Evolutionary conservation across 2,329 filamentous ascomycete species (phyloP), one percentile per base, ranked within the genome.

Genomic region (Sclerotinia borealis): DNA sequence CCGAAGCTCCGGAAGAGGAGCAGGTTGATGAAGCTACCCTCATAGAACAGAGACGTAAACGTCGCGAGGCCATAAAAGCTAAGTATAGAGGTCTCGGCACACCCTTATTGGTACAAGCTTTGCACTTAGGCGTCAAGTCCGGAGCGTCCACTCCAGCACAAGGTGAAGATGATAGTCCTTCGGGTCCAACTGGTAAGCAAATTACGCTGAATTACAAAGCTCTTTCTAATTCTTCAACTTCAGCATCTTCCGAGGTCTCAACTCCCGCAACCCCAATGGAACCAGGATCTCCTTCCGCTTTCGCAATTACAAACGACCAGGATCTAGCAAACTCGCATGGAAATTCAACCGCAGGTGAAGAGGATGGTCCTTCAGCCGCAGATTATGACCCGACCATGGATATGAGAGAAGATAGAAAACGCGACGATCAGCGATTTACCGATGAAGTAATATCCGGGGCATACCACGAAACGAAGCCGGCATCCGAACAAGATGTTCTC

Each of bases 341-440:
- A 41, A 76, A 79, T 66, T 69, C 65, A 27, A 70, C 70, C 48
- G 65, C 29, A 66, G 69, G 50, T 65, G 70, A 64, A 67, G 83
- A 85, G 51, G 88, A 95, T 71, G 91, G 89, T 8, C 90, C 91
- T 7, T 96, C 92, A n/a, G 93, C 93, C 51, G 92, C 92, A 64
- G 91, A 96, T 75, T 96, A 96, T 74, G 91, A 96, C 72, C 93
- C 93, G 1, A 95, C 88, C 1, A 81, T 87, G 69, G 93, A 97
- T 73, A 95, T 93, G 90, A 82, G 89, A 74, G 91, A 96, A 75
- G 92, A 96, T 69, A 85, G 86, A 71, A 81, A 85, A 64, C 85
- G 88, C 63, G 86, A 90, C 71, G 86, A 87, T 68, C 81, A 85
- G 69, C 83, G 87, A 64, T 81, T 85, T 65, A 81, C 82, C 59